A percentile compares a stretch with the other conserved stretches of the same genome.
Evolutionary conservation across 78 protist species (phyloP).

Genomic region (Chrysochromulina tobinii): DNA sequence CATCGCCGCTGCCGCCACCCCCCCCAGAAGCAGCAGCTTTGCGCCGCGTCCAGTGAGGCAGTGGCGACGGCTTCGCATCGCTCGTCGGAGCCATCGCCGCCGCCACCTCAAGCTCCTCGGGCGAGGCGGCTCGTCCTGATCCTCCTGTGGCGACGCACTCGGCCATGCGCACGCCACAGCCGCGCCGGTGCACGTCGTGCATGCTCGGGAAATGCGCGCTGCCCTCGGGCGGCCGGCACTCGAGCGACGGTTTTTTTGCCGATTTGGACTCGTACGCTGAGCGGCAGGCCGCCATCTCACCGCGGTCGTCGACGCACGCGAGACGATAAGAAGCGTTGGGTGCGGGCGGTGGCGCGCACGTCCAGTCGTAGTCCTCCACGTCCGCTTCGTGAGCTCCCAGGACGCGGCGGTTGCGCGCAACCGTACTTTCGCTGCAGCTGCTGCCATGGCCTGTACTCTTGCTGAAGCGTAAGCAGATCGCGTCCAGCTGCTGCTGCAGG

Average conservation of each 20-base stretch:
- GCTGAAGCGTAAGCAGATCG: neutral
- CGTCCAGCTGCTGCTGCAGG: neutral
- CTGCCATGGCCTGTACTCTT: neutral
- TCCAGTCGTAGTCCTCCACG: neutral
- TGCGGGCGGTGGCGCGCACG: neutral
- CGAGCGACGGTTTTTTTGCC: too few species aligned
- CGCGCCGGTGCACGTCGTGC: neutral
- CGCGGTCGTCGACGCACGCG: slow-evolving; percentile 7
- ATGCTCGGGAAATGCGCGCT: neutral
- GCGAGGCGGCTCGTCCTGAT: neutral
- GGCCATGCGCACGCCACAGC: neutral
- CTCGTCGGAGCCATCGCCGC: neutral
- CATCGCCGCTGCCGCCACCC: neutral
- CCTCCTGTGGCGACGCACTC: too few species aligned
- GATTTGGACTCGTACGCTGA: neutral
- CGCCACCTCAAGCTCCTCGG: neutral
- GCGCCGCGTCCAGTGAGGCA: neutral
- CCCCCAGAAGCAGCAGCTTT: neutral
- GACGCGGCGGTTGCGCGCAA: neutral
- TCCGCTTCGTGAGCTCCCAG: neutral
- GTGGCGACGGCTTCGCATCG: neutral
- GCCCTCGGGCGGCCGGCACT: neutral
- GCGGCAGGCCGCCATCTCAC: neutral
- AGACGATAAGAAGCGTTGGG: neutral
- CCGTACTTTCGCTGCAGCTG: neutral